phyloP scores from a whole-genome alignment of 805 yeast genomes.

The Diddensiella caesifluorescens region DNA sequence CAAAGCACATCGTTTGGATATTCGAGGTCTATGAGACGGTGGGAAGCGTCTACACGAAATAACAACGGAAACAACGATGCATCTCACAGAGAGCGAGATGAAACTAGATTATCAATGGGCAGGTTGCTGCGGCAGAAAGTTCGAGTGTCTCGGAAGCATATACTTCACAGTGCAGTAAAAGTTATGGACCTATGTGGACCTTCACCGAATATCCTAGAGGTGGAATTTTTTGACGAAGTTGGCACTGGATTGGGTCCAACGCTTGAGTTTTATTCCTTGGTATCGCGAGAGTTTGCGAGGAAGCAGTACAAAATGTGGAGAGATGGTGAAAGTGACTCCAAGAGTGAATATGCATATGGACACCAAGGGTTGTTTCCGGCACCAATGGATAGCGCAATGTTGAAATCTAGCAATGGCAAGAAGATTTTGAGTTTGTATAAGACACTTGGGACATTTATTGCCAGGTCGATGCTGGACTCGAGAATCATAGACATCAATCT shows the following conservation, averaged over 20 bases:
- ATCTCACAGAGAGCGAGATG: constrained; percentile 16
- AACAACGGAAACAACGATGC: constrained; percentile 29
- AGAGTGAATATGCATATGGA: constrained; percentile 36
- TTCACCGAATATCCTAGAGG: constrained; percentile 75
- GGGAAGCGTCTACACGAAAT: constrained; percentile 50
- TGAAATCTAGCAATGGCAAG: constrained; percentile 33
- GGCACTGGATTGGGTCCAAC: constrained; percentile 99
- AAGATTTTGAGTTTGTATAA: constrained; percentile 51
- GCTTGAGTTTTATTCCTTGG: constrained; percentile 79
- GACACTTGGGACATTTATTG: constrained; percentile 75
- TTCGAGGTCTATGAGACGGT: constrained; percentile 70
- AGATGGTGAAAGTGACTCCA: constrained; percentile 27
- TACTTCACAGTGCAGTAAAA: constrained; percentile 73
- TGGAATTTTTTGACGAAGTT: constrained; percentile 82
- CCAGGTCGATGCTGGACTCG: constrained; percentile 82
- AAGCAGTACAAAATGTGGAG: constrained; percentile 68
- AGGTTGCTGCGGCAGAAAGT: constrained; percentile 75
- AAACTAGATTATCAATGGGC: constrained; percentile 42
- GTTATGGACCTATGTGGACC: constrained; percentile 71
- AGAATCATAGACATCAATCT: constrained; percentile 79
- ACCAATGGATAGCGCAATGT: constrained; percentile 40
- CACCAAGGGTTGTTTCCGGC: constrained; percentile 66
- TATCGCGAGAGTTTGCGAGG: constrained; percentile 67
- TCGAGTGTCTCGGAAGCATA: constrained; percentile 61
- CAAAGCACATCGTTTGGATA: constrained; percentile 90